Percentiles rank a stretch among this genome's conserved stretches.
Evolutionary conservation across 1,139 yeast species (phyloP).

Genomic region (Blastobotrys proliferans): DNA sequence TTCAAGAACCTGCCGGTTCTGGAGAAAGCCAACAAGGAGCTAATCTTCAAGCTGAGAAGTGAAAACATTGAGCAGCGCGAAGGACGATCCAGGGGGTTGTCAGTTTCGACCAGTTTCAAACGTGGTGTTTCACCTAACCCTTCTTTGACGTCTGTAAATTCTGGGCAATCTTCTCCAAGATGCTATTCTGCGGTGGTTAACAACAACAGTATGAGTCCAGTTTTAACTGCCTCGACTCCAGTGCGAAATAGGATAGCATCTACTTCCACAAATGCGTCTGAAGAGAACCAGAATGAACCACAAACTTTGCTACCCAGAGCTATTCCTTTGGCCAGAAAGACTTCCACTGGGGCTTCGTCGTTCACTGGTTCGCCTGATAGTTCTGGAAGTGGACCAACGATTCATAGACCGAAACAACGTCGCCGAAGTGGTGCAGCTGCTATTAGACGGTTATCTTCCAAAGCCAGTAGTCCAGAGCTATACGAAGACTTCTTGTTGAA

Average conservation of each 20-base stretch:
- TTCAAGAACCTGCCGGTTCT: slow-evolving; percentile 84
- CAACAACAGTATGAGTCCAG: not conserved
- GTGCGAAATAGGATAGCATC: not conserved
- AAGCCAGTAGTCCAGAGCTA: slow-evolving; percentile 30
- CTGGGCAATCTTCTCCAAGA: slow-evolving; percentile 13
- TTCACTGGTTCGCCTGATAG: not conserved
- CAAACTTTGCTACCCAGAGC: not conserved
- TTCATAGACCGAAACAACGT: no score
- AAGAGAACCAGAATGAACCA: not conserved
- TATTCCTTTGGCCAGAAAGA: not conserved
- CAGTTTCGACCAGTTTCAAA: slow-evolving; percentile 21
- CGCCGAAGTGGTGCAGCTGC: not conserved
- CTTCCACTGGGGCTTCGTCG: not conserved
- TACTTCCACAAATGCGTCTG: slow-evolving; percentile 1
- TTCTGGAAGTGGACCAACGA: not conserved
- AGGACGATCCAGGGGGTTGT: slow-evolving; percentile 26
- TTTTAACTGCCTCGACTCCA: slow-evolving; percentile 1
- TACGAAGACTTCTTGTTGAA: slow-evolving; percentile 26
- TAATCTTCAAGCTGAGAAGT: slow-evolving; percentile 74
- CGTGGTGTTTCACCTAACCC: slow-evolving; percentile 11
- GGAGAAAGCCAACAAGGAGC: slow-evolving; percentile 92
- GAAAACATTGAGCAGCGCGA: slow-evolving; percentile 59
- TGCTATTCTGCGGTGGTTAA: not conserved
- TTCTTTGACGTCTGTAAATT: slow-evolving; percentile 5
- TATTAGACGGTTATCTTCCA: slow-evolving; percentile 24